Conservation (phyloP, 768 basidiomycete species). For the Cubamyces lactineus region DNA sequence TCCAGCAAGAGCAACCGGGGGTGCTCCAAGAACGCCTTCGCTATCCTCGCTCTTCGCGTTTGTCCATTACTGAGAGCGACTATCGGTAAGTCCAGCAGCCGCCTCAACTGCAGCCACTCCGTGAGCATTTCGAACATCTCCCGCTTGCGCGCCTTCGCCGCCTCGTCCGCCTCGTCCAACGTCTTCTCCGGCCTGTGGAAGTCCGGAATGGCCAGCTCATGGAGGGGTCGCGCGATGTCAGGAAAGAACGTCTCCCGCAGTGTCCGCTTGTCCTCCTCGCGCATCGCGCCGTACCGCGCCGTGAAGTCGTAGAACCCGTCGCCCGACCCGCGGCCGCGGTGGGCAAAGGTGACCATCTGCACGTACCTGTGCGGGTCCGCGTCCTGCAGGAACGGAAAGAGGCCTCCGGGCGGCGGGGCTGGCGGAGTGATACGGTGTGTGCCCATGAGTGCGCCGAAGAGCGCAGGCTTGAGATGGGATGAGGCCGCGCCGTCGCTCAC, state of each 20-base stretch:
- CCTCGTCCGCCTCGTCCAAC: constrained; percentile 20
- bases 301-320: constrained; percentile 92
- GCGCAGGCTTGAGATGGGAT: constrained; percentile 27
- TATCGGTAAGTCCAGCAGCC: constrained; percentile 79
- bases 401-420: constrained; percentile 54
- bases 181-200: constrained; percentile 29
- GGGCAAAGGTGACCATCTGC: constrained; percentile 67
- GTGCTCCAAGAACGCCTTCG: constrained; percentile 68
- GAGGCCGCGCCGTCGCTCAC: constrained; percentile 24
- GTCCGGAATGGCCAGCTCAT: constrained; percentile 29
- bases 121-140: constrained; percentile 57
- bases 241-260: constrained; percentile 72
- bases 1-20: constrained; percentile 86
- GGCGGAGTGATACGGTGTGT: constrained; percentile 70
- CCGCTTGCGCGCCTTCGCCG: constrained; percentile 32
- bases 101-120: constrained; percentile 55
- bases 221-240: constrained; percentile 38
- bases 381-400: constrained; percentile 73
- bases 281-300: constrained; percentile 86
- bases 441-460: constrained; percentile 43
- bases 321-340: constrained; percentile 55
- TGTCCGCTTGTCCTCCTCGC: constrained; percentile 82
- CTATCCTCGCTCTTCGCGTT: constrained; percentile 82
- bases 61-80: constrained; percentile 92
- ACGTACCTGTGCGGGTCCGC: constrained; percentile 55